phyloP scores from a whole-genome alignment of 164 flowering plant genomes.

The Chimonanthus praecox region DNA sequence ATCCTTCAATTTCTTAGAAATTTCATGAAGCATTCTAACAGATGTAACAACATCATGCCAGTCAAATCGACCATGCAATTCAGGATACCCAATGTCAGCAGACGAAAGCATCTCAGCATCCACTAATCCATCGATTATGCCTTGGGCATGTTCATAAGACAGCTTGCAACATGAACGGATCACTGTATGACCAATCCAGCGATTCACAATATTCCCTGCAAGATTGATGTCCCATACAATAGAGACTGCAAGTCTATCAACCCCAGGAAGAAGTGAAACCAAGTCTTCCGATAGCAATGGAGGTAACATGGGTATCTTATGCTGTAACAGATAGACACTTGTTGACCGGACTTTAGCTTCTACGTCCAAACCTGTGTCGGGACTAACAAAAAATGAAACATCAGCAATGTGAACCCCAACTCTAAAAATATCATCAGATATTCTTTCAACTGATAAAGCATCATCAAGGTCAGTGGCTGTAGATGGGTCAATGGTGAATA shows the following conservation, averaged over 20 bases:
- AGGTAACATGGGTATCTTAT: constrained; percentile 83
- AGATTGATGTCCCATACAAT: constrained; percentile 65
- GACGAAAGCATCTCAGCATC: constrained; percentile 18
- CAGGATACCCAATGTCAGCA: constrained; percentile 29
- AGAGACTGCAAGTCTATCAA: constrained; percentile 77
- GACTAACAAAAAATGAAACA: constrained; percentile 76
- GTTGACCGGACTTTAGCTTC: constrained; percentile 80
- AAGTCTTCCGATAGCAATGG: constrained; percentile 69
- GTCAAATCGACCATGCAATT: constrained; percentile 50
- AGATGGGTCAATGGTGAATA: constrained; percentile 85
- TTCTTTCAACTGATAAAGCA: constrained; percentile 74
- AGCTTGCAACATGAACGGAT: constrained; percentile 88
- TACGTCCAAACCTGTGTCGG: constrained; percentile 60
- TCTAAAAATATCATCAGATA: constrained; percentile 47
- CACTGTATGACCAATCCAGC: constrained; percentile 90
- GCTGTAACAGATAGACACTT: constrained; percentile 55
- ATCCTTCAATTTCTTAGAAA: constrained; percentile 56
- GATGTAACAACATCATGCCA: constrained; percentile 64
- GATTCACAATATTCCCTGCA: constrained; percentile 53
- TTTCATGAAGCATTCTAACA: constrained; percentile 47
- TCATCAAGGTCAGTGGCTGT: constrained; percentile 89
- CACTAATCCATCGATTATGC: constrained; percentile 54
- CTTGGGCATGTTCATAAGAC: constrained; percentile 80
- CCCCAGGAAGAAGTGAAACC: constrained; percentile 85
- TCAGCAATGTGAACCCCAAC: constrained; percentile 94